These are phyloP conservation scores for Phytophthora hybrid DNA, from an alignment of 352 stramenopile genomes.

Conservation along the genomic window DNA sequence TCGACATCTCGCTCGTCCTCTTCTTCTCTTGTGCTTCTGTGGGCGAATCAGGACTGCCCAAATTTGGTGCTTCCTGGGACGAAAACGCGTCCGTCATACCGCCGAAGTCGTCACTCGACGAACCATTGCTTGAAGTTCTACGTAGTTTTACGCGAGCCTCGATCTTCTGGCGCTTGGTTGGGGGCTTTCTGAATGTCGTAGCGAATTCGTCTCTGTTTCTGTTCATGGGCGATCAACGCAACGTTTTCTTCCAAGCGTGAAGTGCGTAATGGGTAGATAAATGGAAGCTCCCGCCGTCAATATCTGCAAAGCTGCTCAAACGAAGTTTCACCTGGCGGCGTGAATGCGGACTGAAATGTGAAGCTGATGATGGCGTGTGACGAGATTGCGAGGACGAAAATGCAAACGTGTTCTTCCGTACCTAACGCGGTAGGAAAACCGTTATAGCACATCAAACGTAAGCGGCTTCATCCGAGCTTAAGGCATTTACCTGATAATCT, in stretches of 20 bases:
- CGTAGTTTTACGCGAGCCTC: not conserved
- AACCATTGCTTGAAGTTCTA: not conserved
- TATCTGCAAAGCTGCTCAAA: not conserved
- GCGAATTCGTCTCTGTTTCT: not conserved
- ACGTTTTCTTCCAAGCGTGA: not conserved
- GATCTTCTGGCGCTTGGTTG: not conserved
- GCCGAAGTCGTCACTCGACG: not conserved
- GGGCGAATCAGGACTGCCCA: not conserved
- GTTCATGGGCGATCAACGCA: not conserved
- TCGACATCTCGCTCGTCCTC: not conserved
- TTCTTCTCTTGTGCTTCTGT: not conserved
- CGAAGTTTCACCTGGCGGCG: not conserved
- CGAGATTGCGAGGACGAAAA: not conserved
- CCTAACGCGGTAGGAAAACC: not conserved
- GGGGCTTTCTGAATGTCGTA: not conserved
- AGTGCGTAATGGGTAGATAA: not conserved
- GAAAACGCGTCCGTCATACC: not conserved
- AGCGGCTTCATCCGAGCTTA: slow-evolving; percentile 18
- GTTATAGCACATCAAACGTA: slow-evolving; percentile 30
- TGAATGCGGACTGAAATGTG: not conserved
- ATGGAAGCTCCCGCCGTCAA: not conserved
- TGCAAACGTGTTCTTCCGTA: not conserved
- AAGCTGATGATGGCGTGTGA: not conserved
- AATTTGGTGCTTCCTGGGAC: not conserved
- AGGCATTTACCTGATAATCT: slow-evolving; percentile 14